Evolutionary conservation across 768 basidiomycete species (phyloP).

Genomic region (Royoungia palumana): DNA sequence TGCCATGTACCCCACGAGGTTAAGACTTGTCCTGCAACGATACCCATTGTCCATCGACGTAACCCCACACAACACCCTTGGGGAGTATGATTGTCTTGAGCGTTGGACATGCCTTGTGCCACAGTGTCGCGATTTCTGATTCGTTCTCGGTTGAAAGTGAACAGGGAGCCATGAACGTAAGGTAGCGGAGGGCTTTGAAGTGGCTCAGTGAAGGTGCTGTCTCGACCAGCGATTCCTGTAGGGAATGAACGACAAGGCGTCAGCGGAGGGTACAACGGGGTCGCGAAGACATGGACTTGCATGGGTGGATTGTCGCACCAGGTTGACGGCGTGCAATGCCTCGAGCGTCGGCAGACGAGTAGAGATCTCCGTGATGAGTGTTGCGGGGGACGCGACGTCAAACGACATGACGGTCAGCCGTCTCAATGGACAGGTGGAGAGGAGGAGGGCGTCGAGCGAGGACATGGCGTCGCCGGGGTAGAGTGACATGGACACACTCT

Average conservation of each 20-base stretch:
- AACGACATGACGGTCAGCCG: constrained; percentile 60
- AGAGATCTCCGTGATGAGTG: constrained; percentile 47
- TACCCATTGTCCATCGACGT: constrained; percentile 23
- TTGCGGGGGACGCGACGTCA: constrained; percentile 43
- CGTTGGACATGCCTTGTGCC: constrained; percentile 58
- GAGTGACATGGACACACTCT: constrained; percentile 51
- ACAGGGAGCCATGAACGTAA: constrained; percentile 58
- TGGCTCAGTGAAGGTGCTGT: constrained; percentile 37
- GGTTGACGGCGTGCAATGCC: constrained; percentile 58
- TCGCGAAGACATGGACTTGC: constrained; percentile 32
- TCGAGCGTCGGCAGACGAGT: constrained; percentile 48
- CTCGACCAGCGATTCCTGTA: constrained; percentile 43
- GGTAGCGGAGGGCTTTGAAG: constrained; percentile 46
- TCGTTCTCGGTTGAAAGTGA: constrained; percentile 36
- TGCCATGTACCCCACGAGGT: background rate
- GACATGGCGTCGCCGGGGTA: constrained; percentile 38
- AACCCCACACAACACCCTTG: constrained; percentile 60
- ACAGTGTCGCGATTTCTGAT: constrained; percentile 47
- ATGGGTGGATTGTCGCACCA: constrained; percentile 46
- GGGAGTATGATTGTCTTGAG: constrained; percentile 64
- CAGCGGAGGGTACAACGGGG: too few relatives aligned
- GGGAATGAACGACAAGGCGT: too few relatives aligned
- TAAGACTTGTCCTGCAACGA: constrained; percentile 19
- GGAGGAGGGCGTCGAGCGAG: constrained; percentile 43
- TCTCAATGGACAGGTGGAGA: constrained; percentile 38